Evolutionary conservation across 2,329 filamentous ascomycete species (phyloP).

Genomic region (Paramyrothecium sp.): DNA sequence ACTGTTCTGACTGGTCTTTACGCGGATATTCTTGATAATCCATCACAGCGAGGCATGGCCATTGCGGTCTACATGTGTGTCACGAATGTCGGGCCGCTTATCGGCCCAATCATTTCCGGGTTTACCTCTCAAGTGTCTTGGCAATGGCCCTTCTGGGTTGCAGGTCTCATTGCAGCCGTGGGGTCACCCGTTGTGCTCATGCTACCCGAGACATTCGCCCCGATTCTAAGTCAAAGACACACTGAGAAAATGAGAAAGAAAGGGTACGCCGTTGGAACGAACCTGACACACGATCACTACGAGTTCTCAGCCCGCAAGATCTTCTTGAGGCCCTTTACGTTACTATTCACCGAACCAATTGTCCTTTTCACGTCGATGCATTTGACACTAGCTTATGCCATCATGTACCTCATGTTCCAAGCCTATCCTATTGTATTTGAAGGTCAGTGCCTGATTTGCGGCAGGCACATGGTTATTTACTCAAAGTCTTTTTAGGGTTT

Average conservation of each 20-base stretch:
- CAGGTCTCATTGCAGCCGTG: conserved; percentile 24
- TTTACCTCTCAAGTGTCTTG: conserved; percentile 45
- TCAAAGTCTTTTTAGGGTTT: conserved; percentile 14
- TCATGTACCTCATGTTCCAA: conserved; percentile 51
- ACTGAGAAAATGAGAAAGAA: conserved; percentile 46
- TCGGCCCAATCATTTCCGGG: conserved; percentile 51
- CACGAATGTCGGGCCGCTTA: conserved; percentile 32
- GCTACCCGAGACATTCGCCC: conserved; percentile 46
- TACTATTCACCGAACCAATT: conserved; percentile 49
- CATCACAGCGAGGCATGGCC: conserved; percentile 27
- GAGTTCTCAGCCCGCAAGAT: conserved; percentile 39
- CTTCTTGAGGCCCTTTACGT: conserved; percentile 46
- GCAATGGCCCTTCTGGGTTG: conserved; percentile 39
- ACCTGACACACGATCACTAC: conserved; percentile 36
- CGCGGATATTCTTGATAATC: conserved; percentile 29
- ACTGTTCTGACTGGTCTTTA: conserved; percentile 31
- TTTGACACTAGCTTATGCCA: conserved; percentile 49
- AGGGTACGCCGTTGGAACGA: conserved; percentile 38
- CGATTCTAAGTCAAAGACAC: conserved; percentile 48
- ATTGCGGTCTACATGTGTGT: conserved; percentile 32
- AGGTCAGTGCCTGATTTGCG: conserved; percentile 7
- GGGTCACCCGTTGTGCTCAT: conserved; percentile 31
- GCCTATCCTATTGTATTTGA: conserved; percentile 51
- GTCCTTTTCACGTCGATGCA: conserved; percentile 46
- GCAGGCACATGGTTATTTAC: background rate